Base-by-base conservation (phyloP, 176 grass and related monocot species). In the Puya raimondii region DNA sequence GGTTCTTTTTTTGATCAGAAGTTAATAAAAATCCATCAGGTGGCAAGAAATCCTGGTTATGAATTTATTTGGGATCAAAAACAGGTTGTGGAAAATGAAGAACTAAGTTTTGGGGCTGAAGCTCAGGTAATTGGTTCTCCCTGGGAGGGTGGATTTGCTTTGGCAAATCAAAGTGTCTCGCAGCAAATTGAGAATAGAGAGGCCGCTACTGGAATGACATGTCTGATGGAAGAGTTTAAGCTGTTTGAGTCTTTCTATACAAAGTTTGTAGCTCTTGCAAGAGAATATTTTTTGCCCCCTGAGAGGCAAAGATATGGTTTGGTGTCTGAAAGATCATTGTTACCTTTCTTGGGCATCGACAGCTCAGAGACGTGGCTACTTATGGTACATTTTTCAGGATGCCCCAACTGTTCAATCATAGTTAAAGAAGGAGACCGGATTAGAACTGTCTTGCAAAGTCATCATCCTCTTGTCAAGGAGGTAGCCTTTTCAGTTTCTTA, bases 211-310 rank as follows among this genome's bases (percentile, higher is more conserved):
- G 64, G 73, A 70, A 75, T 73, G 50, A 6, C 79, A 65, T 96
- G 93, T 68, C 81, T 81, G 76, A 13, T 22, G 59, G 72, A 83
- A 79, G 90, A 81, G 59, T 92, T 96, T 77, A 70, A 85, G 69
- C 72, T 83, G 52, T 96, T 96, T 64, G 76, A 81, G 84, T 71
- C 68, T 69, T 87, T 96, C 79, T 92, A 85, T 64, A 63, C 50
- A 63, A 86, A 87, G 61, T 85, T 96, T 78, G 81, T 70, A 84
- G 72, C 81, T 73, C 63, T 87, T 78, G 82, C 86, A 79, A 96
- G 84, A 78, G 93, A 96, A 67, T 66, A 85, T 73, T 87, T 96
- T 89, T 76, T 90, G 59, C 81, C 88, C 74, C 81, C 81, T 75
- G 88, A 92, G 70, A 92, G 74, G 68, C 79, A 87, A 61, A 89